Evolutionary conservation across 2,329 filamentous ascomycete species (phyloP), one percentile per base, ranked within the genome.

Genomic region (Xylaria sp.): DNA sequence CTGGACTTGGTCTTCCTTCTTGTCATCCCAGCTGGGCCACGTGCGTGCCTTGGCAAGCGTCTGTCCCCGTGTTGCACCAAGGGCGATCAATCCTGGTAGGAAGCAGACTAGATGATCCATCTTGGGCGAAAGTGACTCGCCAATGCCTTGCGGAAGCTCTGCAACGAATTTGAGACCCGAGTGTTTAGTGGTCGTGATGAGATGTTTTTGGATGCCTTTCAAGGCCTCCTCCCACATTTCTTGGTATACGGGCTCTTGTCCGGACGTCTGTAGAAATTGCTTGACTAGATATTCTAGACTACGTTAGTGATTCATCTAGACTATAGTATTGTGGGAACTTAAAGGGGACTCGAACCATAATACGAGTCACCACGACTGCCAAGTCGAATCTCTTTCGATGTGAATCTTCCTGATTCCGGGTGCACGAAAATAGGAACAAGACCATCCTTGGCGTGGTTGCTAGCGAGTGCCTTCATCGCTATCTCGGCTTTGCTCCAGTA

Each of bases 21-120:
- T 87, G 70, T 88, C 85, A 46, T 86, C 88, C 95, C 95, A 98
- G 12, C 82, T 87, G 0, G 88, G 82, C 0, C 87, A 84, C 78
- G 91, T 90, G 71, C 88, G 89, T 9, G 94, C 94, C 77, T 93
- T 88, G 0, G 87, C 84, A 61, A 97, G 87, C 0, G 90, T 87
- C 25, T 91, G 80, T 1, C 95, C 95, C 44, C 89, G 91, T 0
- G 95, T 98, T 0, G 90, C 92, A 0, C 89, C 94, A 0, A 98
- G 86, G 0, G 94, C 94, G 75, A 98, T 97, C 2, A 94, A 97
- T 8, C 95, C 95, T 0, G 94, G 94, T 87, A 97, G 90, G 85
- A 98, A 98, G 82, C 95, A 98, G 39, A 97, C 94, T 2, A 98
- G 86, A 77, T 98, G 95, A 78, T 98, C 95, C 94, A 98, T 98